phyloP scores from a whole-genome alignment of 306 rosid genomes.

The Prunus dulcis region DNA sequence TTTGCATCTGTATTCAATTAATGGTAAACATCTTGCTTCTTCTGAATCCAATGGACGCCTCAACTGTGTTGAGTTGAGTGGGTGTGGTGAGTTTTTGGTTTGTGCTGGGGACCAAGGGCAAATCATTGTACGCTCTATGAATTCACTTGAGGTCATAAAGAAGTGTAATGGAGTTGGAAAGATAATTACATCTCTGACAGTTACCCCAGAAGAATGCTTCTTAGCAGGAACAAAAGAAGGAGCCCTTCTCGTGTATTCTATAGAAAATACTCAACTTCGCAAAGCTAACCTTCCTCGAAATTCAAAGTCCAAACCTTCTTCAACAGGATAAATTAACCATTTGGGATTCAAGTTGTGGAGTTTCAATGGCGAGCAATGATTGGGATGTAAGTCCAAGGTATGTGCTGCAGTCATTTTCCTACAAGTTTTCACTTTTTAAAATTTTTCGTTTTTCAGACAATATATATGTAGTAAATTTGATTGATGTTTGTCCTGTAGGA shows the following conservation, averaged over 20 bases:
- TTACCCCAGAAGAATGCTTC: conserved; percentile 93
- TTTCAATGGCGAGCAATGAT: conserved; percentile 31
- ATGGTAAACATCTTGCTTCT: conserved; percentile 92
- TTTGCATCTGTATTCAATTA: conserved; percentile 84
- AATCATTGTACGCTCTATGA: conserved; percentile 87
- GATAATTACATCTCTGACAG: conserved; percentile 72
- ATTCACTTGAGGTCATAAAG: conserved; percentile 78
- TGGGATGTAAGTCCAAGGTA: conserved; percentile 53
- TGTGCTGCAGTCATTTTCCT: conserved; percentile 1
- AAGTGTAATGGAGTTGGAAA: conserved; percentile 81
- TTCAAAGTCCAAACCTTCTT: conserved; percentile 47
- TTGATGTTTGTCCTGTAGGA: background rate
- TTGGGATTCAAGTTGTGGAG: conserved; percentile 26
- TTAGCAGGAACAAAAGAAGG: conserved; percentile 95
- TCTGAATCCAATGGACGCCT: conserved; percentile 93
- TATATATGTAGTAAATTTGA: no score
- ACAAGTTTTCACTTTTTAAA: background rate
- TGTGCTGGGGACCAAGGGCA: conserved; percentile 98
- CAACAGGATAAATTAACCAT: conserved; percentile 30
- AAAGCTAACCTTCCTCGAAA: conserved; percentile 49
- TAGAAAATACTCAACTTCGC: conserved; percentile 82
- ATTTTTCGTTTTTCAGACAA: background rate
- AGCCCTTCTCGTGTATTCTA: conserved; percentile 80
- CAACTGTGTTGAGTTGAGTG: conserved; percentile 76
- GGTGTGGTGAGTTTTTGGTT: conserved; percentile 88